phyloP scores from a whole-genome alignment of 2,329 filamentous ascomycete species.

The Dendryphion nanum region DNA sequence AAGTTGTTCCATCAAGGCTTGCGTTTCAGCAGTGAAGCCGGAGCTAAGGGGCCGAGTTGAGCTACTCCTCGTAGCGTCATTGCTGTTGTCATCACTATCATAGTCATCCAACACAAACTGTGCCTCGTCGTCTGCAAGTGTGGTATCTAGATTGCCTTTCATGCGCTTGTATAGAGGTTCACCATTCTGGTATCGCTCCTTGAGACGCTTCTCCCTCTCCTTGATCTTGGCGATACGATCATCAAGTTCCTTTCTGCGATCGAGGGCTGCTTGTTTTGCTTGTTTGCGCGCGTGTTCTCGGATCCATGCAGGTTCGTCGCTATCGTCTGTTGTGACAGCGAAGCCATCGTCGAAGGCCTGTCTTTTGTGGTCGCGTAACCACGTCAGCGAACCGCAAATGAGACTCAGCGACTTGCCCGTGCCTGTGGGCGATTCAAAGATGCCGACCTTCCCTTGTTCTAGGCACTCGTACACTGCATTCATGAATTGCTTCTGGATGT shows the following conservation, averaged over 20 bases:
- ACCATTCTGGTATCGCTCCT: constrained; percentile 50
- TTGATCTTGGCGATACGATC: constrained; percentile 64
- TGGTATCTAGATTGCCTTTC: constrained; percentile 13
- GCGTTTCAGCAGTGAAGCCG: constrained; percentile 71
- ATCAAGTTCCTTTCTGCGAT: constrained; percentile 71
- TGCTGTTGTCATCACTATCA: constrained; percentile 59
- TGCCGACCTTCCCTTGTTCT: constrained; percentile 76
- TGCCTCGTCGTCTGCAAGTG: constrained; percentile 48
- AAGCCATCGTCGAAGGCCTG: constrained; percentile 54
- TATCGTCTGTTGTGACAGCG: constrained; percentile 43
- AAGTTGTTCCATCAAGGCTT: constrained; percentile 66
- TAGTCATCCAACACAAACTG: constrained; percentile 77
- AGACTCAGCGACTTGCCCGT: constrained; percentile 89
- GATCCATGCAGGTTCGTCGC: constrained; percentile 83
- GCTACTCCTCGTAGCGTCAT: no score
- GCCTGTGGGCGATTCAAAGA: constrained; percentile 92
- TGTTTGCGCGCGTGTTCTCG: constrained; percentile 71
- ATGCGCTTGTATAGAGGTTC: constrained; percentile 49
- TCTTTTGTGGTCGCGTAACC: constrained; percentile 81
- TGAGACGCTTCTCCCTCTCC: constrained; percentile 60
- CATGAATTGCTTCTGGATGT: constrained; percentile 89
- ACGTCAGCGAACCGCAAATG: constrained; percentile 85
- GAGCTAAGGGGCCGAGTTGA: no score
- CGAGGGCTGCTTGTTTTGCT: constrained; percentile 64
- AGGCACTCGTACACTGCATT: constrained; percentile 75